phyloP scores from a whole-genome alignment of 2,329 filamentous ascomycete species.

The Fusarium sp. region DNA sequence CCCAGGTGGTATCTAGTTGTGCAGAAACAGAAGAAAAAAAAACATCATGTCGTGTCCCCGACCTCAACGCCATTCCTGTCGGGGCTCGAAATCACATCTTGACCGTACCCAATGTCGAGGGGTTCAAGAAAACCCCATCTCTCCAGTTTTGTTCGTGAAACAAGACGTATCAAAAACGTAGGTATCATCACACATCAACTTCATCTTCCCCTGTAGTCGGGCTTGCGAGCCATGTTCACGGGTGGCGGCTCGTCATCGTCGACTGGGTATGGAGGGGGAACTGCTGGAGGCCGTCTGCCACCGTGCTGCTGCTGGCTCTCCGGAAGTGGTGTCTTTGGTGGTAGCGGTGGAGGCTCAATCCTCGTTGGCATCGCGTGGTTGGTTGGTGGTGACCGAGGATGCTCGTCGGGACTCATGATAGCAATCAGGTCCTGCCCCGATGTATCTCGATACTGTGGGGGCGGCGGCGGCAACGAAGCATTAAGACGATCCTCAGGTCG shows the following conservation, averaged over 20 bases:
- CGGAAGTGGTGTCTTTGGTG: slow-evolving; percentile 81
- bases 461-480: slow-evolving; percentile 69
- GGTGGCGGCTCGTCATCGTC: slow-evolving; percentile 84
- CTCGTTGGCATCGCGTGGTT: slow-evolving; percentile 50
- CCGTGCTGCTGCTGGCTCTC: slow-evolving; percentile 55
- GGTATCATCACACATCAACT: not conserved
- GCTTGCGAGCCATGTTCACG: slow-evolving; percentile 89
- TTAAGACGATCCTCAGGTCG: slow-evolving; percentile 64
- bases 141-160: not conserved
- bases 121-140: not conserved
- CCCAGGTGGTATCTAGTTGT: slow-evolving; percentile 42
- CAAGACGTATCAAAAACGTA: not conserved
- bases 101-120: not conserved
- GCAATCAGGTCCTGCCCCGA: slow-evolving; percentile 76
- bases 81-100: slow-evolving; percentile 13
- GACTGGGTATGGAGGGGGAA: slow-evolving; percentile 80
- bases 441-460: slow-evolving; percentile 68
- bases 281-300: slow-evolving; percentile 49
- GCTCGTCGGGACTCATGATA: slow-evolving; percentile 70
- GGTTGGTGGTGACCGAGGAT: slow-evolving; percentile 56
- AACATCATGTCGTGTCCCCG: slow-evolving; percentile 14
- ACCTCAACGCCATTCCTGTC: slow-evolving; percentile 26
- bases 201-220: slow-evolving; percentile 70
- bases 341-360: slow-evolving; percentile 76
- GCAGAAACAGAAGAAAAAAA: slow-evolving; percentile 28